These are phyloP conservation scores for Eremochloa ophiuroides DNA, from an alignment of 176 grass and related monocot genomes.

Conservation along the genomic window DNA sequence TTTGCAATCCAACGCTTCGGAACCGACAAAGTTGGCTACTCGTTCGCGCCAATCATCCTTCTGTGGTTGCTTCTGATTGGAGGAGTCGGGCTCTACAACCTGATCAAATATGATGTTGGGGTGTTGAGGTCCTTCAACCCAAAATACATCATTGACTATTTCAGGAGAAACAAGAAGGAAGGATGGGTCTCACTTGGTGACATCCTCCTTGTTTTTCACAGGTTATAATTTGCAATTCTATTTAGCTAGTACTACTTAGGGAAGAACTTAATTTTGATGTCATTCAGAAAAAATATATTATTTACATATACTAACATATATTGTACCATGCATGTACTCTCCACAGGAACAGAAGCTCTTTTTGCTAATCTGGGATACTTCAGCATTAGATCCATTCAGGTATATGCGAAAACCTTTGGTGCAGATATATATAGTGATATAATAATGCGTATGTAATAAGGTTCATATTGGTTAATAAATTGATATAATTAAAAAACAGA, in stretches of 20 bases:
- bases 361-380: slow-evolving; percentile 52
- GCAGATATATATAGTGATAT: not conserved
- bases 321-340: not conserved
- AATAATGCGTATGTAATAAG: not conserved
- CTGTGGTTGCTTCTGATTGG: slow-evolving; percentile 41
- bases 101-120: slow-evolving; percentile 32
- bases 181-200: slow-evolving; percentile 58
- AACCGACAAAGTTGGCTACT: slow-evolving; percentile 49
- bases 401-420: not conserved
- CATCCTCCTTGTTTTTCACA: slow-evolving; percentile 49
- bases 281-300: not conserved
- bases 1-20: slow-evolving; percentile 43
- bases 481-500: not conserved
- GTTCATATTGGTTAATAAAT: not conserved
- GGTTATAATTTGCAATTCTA: slow-evolving; percentile 5
- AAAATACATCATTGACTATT: slow-evolving; percentile 53
- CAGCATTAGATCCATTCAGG: slow-evolving; percentile 46
- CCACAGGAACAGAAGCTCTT: slow-evolving; percentile 46
- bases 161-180: slow-evolving; percentile 36
- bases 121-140: slow-evolving; percentile 46
- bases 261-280: slow-evolving; percentile 12
- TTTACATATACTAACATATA: no score
- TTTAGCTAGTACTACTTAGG: not conserved
- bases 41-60: slow-evolving; percentile 45
- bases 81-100: slow-evolving; percentile 42